phyloP scores from a whole-genome alignment of 768 basidiomycete genomes.

The Suillus occidentalis region DNA sequence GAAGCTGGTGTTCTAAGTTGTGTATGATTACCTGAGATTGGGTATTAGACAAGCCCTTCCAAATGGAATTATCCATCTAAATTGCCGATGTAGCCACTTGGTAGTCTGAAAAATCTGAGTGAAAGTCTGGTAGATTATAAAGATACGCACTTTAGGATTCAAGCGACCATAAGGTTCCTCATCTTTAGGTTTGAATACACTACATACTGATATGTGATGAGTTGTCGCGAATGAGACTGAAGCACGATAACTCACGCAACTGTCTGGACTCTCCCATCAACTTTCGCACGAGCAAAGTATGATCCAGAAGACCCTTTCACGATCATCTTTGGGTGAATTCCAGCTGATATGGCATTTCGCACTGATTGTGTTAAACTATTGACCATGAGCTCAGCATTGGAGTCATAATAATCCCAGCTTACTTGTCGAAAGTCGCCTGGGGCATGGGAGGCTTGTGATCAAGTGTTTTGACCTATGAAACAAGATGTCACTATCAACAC shows the following conservation, averaged over 20 bases:
- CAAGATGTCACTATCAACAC: conserved; percentile 7
- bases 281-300: conserved; percentile 86
- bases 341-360: conserved; percentile 66
- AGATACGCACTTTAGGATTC: conserved; percentile 69
- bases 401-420: conserved; percentile 28
- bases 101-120: conserved; percentile 55
- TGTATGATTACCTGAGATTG: conserved; percentile 64
- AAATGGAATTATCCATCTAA: conserved; percentile 88
- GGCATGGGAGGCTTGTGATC: conserved; percentile 81
- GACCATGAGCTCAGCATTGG: conserved; percentile 12
- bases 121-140: neutral
- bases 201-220: conserved; percentile 25
- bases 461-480: conserved; percentile 66
- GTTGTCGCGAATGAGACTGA: neutral
- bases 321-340: conserved; percentile 90
- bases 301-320: conserved; percentile 86
- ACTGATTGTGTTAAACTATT: conserved; percentile 62
- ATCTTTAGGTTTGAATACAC: conserved; percentile 91
- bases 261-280: conserved; percentile 74
- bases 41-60: conserved; percentile 88
- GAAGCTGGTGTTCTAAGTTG: neutral
- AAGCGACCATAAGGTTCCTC: conserved; percentile 87
- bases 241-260: conserved; percentile 59
- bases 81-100: conserved; percentile 88
- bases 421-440: conserved; percentile 70